These are phyloP conservation scores for Diplodia scrobiculata DNA, from an alignment of 2,329 filamentous ascomycete species.

Conservation along the genomic window DNA sequence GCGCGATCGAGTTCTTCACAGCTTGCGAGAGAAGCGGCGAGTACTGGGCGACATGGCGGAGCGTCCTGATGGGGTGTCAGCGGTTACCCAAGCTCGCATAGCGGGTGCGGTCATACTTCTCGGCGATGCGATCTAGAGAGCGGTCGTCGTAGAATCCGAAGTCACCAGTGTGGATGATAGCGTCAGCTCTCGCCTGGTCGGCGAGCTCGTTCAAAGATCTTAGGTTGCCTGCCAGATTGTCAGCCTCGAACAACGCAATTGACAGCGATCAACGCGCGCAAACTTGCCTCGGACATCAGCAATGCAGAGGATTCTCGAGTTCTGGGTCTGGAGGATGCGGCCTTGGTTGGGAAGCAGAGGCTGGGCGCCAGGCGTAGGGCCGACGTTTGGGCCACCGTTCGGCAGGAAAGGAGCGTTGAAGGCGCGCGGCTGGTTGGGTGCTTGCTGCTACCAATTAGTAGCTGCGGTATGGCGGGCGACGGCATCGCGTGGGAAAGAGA, in stretches of 20 bases:
- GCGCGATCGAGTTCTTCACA: conserved; percentile 67
- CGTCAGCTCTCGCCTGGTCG: conserved; percentile 89
- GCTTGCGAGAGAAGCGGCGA: conserved; percentile 86
- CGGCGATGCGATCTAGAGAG: conserved; percentile 93
- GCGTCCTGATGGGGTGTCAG: conserved; percentile 62
- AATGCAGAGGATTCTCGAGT: conserved; percentile 54
- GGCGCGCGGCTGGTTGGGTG: conserved; percentile 54
- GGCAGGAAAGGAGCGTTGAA: conserved; percentile 53
- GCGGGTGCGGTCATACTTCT: conserved; percentile 69
- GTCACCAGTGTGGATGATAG: conserved; percentile 98
- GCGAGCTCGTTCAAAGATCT: conserved; percentile 95
- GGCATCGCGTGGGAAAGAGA: background rate
- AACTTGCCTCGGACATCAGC: conserved; percentile 55
- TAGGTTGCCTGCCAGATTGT: conserved; percentile 71
- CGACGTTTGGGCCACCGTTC: conserved; percentile 51
- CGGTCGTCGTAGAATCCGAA: conserved; percentile 99
- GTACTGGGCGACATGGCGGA: conserved; percentile 98
- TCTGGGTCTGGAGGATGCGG: conserved; percentile 54
- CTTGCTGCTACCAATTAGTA: conserved; percentile 48
- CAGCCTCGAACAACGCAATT: conserved; percentile 13
- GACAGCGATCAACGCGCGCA: background rate
- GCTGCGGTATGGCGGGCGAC: background rate
- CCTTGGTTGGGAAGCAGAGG: conserved; percentile 57
- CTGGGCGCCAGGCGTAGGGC: conserved; percentile 48
- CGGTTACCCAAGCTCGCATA: conserved; percentile 31